phyloP scores from a whole-genome alignment of 208 protist species.

The Tritrichomonas musculus region DNA sequence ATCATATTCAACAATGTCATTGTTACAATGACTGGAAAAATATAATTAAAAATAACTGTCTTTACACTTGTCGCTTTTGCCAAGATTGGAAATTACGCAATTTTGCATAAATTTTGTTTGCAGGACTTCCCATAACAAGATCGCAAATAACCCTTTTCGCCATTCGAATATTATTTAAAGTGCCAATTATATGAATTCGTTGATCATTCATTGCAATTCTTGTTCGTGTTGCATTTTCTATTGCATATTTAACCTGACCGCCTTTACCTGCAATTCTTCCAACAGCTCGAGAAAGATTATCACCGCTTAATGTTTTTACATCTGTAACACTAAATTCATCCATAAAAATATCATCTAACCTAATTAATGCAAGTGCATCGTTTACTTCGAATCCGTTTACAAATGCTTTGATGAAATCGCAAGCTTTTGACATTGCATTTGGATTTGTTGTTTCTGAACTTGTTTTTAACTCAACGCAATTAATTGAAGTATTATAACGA shows the following conservation, averaged over 20 bases:
- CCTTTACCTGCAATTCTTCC: slow-evolving; percentile 15
- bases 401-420: slow-evolving; percentile 22
- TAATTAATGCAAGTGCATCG: slow-evolving; percentile 27
- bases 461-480: neutral
- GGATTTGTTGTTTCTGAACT: neutral
- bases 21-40: no score
- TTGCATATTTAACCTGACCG: slow-evolving; percentile 33
- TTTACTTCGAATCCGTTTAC: neutral
- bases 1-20: no score
- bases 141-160: neutral
- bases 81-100: slow-evolving; percentile 8
- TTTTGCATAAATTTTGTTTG: slow-evolving; percentile 27
- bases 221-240: slow-evolving; percentile 29
- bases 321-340: slow-evolving; percentile 28
- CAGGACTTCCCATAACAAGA: slow-evolving; percentile 28
- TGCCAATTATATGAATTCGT: slow-evolving; percentile 14
- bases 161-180: neutral
- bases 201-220: neutral
- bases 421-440: slow-evolving; percentile 30
- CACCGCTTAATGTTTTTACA: neutral
- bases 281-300: slow-evolving; percentile 25
- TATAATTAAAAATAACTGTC: no score
- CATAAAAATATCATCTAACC: slow-evolving; percentile 30
- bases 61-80: slow-evolving; percentile 2
- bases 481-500: neutral